A percentile compares a stretch with the other conserved stretches of the same genome.
Conservation (phyloP, 192 early-diverging fungal species). For the Entomortierella beljakovae region DNA sequence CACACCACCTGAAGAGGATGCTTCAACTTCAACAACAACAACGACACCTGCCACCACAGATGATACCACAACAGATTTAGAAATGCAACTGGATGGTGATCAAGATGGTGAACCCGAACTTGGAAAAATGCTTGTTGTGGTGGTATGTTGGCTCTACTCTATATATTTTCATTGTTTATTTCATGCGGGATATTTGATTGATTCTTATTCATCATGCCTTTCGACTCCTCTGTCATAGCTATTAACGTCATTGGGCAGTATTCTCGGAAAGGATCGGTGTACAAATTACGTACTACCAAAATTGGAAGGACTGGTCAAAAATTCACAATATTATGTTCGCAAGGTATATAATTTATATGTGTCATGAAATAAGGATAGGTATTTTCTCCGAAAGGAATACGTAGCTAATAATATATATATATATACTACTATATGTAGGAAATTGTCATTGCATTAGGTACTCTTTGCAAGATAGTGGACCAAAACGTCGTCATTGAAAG, state of each 20-base stretch:
- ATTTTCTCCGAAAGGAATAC: neutral
- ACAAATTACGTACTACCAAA: constrained; percentile 59
- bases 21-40: too few species aligned
- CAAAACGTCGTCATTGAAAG: constrained; percentile 41
- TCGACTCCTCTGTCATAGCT: constrained; percentile 54
- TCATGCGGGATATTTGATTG: neutral
- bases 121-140: constrained; percentile 56
- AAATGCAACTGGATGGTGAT: constrained; percentile 20
- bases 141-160: constrained; percentile 33
- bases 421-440: constrained; percentile 17
- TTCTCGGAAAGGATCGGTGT: constrained; percentile 61
- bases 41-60: neutral
- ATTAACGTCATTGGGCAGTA: constrained; percentile 58
- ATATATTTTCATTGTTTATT: neutral
- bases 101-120: constrained; percentile 57
- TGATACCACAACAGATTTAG: constrained; percentile 10
- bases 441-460: constrained; percentile 53
- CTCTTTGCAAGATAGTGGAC: constrained; percentile 30
- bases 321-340: constrained; percentile 67
- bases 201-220: too few species aligned
- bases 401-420: neutral
- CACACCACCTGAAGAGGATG: neutral
- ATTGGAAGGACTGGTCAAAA: constrained; percentile 57
- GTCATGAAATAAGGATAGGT: neutral
- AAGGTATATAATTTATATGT: constrained; percentile 41